phyloP scores from a whole-genome alignment of 768 basidiomycete genomes.

The Phylloporus sp. region DNA sequence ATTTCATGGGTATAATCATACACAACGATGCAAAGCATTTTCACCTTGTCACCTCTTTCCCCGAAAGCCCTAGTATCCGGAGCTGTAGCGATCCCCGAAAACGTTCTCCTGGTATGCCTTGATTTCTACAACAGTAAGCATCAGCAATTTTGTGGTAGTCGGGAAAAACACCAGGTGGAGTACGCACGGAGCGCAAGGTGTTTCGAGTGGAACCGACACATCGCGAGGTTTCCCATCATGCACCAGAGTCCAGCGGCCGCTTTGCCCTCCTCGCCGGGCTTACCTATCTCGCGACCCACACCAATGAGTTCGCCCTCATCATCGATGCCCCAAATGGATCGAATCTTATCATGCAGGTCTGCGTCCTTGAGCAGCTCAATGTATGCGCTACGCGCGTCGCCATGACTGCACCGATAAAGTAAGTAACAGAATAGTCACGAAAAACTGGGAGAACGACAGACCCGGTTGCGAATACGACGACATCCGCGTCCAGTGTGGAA shows the following conservation, averaged over 20 bases:
- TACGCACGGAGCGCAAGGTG: conserved; percentile 60
- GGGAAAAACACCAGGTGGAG: not conserved
- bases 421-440: not conserved
- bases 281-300: conserved; percentile 44
- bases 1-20: not conserved
- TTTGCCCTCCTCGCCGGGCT: conserved; percentile 20
- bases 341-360: conserved; percentile 19
- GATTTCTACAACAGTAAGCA: conserved; percentile 44
- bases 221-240: conserved; percentile 58
- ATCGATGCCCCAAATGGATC: conserved; percentile 28
- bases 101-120: conserved; percentile 58
- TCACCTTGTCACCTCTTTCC: too few relatives aligned
- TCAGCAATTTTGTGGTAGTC: not conserved
- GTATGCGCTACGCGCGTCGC: conserved; percentile 16
- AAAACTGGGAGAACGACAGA: conserved; percentile 14
- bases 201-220: conserved; percentile 64
- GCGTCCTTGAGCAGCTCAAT: conserved; percentile 17
- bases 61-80: not conserved
- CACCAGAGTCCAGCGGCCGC: conserved; percentile 41
- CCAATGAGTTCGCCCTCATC: conserved; percentile 29
- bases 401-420: conserved; percentile 9
- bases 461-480: conserved; percentile 28
- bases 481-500: conserved; percentile 42
- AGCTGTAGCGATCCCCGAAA: conserved; percentile 23
- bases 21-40: too few relatives aligned